Base-by-base conservation (phyloP, 2,329 filamentous ascomycete genomes). In the Alternaria viburni region DNA sequence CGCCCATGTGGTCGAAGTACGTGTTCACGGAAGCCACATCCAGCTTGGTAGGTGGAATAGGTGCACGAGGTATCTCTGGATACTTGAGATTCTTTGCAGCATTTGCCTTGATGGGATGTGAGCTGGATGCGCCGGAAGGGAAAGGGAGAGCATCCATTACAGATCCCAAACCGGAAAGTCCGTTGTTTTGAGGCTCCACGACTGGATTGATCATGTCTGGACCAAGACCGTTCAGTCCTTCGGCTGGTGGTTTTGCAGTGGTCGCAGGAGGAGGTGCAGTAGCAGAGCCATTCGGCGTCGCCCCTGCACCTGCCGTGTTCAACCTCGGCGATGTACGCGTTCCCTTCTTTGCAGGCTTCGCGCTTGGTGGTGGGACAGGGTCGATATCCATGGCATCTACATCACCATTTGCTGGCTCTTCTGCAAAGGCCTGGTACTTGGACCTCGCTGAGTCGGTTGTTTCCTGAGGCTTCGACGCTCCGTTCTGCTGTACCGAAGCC, bases 121-220 rank as follows among this genome's bases (percentile, higher is more conserved):
- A 70, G 26, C 80, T 79, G 6, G 83, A 81, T 4, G 88, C 73
- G 44, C 84, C 81, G 2, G 88, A 90, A 61, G 85, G 77, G 72
- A 90, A 90, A 4, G 88, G 88, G 3, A 90, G 80, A 1, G 81
- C 85, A 9, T 82, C 80, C 44, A 80, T 81, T 43, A 90, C 79
- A 59, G 87, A 85, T 26, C 83, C 81, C 21, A 90, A 73, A 57
- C 85, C 84, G 17, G 89, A 81, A 9, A 87, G 86, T 17, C 77
- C 81, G 47, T 75, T 52, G 21, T 23, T 73, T 26, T 83, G 81
- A 7, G 82, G 75, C 45, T 78, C 75, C 1, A 81, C 76, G 52
- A 88, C 84, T 1, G 87, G 86, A 6, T 6, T 83, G 81, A 13
- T 83, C 81, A 44, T 89, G 77, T 44, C 86, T 83, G 47, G 81